phyloP scores from a whole-genome alignment of 129 eudicot species.

The Rutidosis leptorrhynchoides region DNA sequence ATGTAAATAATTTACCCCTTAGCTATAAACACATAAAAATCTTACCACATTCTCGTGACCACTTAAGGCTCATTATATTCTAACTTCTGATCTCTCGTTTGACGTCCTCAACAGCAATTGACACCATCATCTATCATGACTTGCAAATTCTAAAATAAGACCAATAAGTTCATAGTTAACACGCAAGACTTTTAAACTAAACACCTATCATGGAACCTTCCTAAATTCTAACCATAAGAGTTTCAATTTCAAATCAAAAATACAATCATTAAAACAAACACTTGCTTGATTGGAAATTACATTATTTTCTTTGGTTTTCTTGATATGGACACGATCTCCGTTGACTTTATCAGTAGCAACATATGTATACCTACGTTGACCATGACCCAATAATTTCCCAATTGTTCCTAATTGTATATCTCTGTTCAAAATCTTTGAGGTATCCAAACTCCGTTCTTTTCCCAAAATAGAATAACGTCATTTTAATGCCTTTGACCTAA shows the following conservation, averaged over 20 bases:
- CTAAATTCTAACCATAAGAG: slow-evolving; percentile 5
- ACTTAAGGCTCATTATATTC: slow-evolving; percentile 74
- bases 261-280: slow-evolving; percentile 8
- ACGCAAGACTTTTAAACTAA: neutral
- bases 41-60: slow-evolving; percentile 97
- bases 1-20: slow-evolving; percentile 77
- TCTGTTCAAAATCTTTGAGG: slow-evolving; percentile 69
- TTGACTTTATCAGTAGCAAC: slow-evolving; percentile 77
- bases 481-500: slow-evolving; percentile 37
- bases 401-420: slow-evolving; percentile 61
- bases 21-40: slow-evolving; percentile 79
- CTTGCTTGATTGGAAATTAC: slow-evolving; percentile 30
- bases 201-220: neutral
- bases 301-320: slow-evolving; percentile 90
- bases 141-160: slow-evolving; percentile 4
- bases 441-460: slow-evolving; percentile 94
- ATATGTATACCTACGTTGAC: slow-evolving; percentile 96
- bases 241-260: neutral
- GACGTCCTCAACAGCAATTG: slow-evolving; percentile 96
- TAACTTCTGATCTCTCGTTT: slow-evolving; percentile 97
- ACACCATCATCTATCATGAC: slow-evolving; percentile 82
- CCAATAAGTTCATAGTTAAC: slow-evolving; percentile 8
- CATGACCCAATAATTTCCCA: slow-evolving; percentile 97
- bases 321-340: slow-evolving; percentile 95
- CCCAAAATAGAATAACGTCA: slow-evolving; percentile 68